Evolutionary conservation across 371 early-diverging fungal species (phyloP), one percentile per base, ranked within the genome.

Genomic region (Actinomucor elegans): DNA sequence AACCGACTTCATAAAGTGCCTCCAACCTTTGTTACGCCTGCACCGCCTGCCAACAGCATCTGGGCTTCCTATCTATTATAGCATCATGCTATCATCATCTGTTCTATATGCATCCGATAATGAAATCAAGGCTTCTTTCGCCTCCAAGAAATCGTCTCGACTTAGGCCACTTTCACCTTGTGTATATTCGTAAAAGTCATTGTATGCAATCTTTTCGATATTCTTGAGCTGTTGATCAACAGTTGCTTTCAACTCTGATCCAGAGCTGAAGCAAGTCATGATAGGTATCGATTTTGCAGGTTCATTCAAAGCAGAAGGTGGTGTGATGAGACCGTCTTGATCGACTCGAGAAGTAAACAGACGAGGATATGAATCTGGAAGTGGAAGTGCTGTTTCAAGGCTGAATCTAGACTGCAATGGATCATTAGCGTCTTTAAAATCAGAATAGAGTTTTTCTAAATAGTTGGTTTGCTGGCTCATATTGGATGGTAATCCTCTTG

Each of bases 81-180:
- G 8, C 40, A 47, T 52, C 52, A 47, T 52, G 4, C 18, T 47
- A 37, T 61, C 60, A 28, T 62, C 41, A 37, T 67, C 71, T 28
- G 31, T 33, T 32, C 41, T 67, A 55, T 79, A 82, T 18, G 60
- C 48, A 61, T 82, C 83, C 11, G 69, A 70, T 47, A 80, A 53
- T 4, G 69, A 64, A 29, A 79, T 58, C 33, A 84, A 37, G 3
- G 48, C 44, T 33, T 84, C 84, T 38, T 82, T 79, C 15, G 61
- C 58, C 33, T 80, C 80, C 15, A 53, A 48, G 50, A 75, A 75
- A 32, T 84, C 82, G 29, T 77, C 80, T 9, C 38, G 50, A 1
- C 45, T 64, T 9, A 80, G 54, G 0, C 77, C 79, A 37, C 57
- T 51, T 11, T 63, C 70, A 10, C 79, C 75, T 33, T 75, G 67